These are phyloP conservation scores for Centella asiatica DNA, from an alignment of 129 eudicot species.

Conservation along the genomic window DNA sequence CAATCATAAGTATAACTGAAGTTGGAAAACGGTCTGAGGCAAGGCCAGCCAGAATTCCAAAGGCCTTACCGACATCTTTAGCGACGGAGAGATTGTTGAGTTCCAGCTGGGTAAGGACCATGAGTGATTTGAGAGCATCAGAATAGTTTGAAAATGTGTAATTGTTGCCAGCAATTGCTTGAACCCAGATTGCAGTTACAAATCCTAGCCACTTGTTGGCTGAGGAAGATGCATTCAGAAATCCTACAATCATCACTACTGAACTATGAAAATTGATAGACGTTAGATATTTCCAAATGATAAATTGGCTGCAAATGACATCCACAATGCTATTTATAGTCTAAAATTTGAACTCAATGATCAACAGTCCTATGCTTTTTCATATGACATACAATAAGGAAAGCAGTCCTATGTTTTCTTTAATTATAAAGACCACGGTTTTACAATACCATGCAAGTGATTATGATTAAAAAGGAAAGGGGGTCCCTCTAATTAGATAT, in stretches of 20 bases:
- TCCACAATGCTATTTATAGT: neutral
- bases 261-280: neutral
- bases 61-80: constrained; percentile 92
- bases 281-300: neutral
- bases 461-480: neutral
- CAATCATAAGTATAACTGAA: constrained; percentile 56
- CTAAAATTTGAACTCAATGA: no score
- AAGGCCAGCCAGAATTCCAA: constrained; percentile 75
- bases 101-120: constrained; percentile 81
- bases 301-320: neutral
- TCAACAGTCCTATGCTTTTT: no score
- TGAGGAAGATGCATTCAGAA: constrained; percentile 24
- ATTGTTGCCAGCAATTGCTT: constrained; percentile 85
- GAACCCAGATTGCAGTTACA: constrained; percentile 94
- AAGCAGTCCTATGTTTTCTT: neutral
- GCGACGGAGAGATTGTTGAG: constrained; percentile 88
- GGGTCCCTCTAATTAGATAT: neutral
- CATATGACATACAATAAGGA: no score
- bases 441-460: constrained; percentile 1
- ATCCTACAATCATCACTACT: neutral
- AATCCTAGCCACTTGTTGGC: constrained; percentile 94
- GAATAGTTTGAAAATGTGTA: constrained; percentile 96
- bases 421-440: neutral
- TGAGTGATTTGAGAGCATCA: constrained; percentile 76
- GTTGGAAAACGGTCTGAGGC: constrained; percentile 72